Conservation (phyloP, 495 filamentous ascomycete genomes). For the Aspergillus sparsus region DNA sequence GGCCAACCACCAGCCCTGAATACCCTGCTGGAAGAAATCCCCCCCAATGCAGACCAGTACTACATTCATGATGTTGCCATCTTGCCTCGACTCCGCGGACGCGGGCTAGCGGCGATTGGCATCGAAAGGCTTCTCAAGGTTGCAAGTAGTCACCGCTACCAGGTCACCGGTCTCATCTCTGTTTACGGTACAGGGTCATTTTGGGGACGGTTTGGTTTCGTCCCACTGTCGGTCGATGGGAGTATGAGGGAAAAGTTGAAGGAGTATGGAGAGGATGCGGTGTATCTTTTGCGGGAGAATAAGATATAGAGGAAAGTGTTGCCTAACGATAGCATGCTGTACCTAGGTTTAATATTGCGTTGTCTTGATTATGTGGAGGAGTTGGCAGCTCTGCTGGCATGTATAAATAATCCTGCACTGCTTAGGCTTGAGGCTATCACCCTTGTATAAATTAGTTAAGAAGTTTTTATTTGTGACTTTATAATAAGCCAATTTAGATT, state of each 20-base stretch:
- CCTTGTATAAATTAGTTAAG: too few species aligned
- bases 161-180: constrained; percentile 1
- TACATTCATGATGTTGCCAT: constrained; percentile 20
- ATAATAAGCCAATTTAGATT: too few species aligned
- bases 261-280: constrained; percentile 12
- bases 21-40: constrained; percentile 7
- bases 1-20: constrained; percentile 5
- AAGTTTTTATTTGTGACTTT: too few species aligned
- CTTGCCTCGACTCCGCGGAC: constrained; percentile 3
- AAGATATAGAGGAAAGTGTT: neutral
- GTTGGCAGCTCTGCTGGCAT: too few species aligned
- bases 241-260: constrained; percentile 4
- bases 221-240: neutral
- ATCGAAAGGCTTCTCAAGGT: neutral
- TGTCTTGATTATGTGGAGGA: too few species aligned
- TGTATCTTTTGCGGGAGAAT: neutral
- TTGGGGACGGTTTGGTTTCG: constrained; percentile 14
- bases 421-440: too few species aligned
- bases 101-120: neutral
- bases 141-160: neutral
- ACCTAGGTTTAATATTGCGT: too few species aligned
- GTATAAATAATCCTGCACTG: too few species aligned
- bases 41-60: constrained; percentile 7
- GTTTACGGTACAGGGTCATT: constrained; percentile 14
- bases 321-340: too few species aligned